These are phyloP conservation scores for Meira nashicola DNA, from an alignment of 1,284 basidiomycete genomes.

Conservation along the genomic window DNA sequence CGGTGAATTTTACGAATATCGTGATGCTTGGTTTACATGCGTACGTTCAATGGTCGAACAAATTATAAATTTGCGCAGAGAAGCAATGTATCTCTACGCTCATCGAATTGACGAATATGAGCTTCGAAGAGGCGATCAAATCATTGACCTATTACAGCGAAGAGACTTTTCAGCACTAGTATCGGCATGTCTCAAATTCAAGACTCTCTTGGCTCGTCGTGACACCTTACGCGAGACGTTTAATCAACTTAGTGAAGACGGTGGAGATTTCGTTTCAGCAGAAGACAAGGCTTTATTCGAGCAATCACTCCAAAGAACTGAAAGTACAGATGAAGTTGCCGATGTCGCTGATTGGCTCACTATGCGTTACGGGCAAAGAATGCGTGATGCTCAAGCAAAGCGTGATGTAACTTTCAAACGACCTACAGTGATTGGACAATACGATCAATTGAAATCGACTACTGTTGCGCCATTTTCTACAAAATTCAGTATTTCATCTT, in stretches of 20 bases:
- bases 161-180: constrained; percentile 61
- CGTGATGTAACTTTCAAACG: constrained; percentile 72
- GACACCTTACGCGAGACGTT: constrained; percentile 43
- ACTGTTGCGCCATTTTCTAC: constrained; percentile 70
- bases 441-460: constrained; percentile 77
- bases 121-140: constrained; percentile 31
- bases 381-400: constrained; percentile 54
- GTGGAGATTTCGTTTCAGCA: background rate
- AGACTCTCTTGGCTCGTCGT: constrained; percentile 41
- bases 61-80: constrained; percentile 78
- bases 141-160: constrained; percentile 38
- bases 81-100: constrained; percentile 91
- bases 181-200: constrained; percentile 58
- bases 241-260: constrained; percentile 11
- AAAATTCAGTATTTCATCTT: constrained; percentile 72
- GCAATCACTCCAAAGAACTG: constrained; percentile 51
- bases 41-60: constrained; percentile 75
- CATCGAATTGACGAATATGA: constrained; percentile 87
- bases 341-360: constrained; percentile 88
- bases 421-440: constrained; percentile 77
- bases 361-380: constrained; percentile 65
- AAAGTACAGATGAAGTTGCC: constrained; percentile 75
- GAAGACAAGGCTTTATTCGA: constrained; percentile 28
- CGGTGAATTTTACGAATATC: constrained; percentile 62
- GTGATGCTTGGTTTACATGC: constrained; percentile 69